Percentiles rank a stretch among this genome's conserved stretches.
Conservation (phyloP, 441 rosid genomes). For the Theobroma grandiflorum region DNA sequence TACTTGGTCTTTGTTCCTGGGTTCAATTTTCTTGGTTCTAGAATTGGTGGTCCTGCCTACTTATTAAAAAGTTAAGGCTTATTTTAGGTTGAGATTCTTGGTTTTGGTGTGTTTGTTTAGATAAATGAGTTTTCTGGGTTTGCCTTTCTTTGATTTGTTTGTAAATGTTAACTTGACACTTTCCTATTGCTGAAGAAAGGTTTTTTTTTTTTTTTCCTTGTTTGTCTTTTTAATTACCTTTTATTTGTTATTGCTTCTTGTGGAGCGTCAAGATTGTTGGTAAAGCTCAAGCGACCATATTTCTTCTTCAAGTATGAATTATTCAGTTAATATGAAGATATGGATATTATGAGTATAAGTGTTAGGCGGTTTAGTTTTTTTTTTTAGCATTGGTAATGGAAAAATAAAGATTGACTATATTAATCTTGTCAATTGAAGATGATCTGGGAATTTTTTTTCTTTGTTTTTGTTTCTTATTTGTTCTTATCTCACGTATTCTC, state of each 20-base stretch:
- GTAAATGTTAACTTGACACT: neutral
- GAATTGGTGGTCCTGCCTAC: neutral
- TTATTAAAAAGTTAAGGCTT: neutral
- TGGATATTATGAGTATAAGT: neutral
- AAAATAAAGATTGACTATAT: neutral
- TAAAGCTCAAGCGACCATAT: neutral
- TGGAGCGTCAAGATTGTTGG: neutral
- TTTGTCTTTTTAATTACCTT: neutral
- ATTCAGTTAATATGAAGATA: neutral
- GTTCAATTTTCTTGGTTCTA: neutral
- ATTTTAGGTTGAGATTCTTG: neutral
- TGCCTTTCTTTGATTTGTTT: neutral
- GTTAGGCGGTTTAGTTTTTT: neutral
- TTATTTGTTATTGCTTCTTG: slow-evolving; percentile 1
- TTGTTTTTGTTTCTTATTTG: neutral
- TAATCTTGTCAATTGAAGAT: neutral
- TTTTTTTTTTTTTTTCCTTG: neutral
- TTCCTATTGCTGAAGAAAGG: neutral
- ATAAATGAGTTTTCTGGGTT: neutral
- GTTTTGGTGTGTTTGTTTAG: neutral
- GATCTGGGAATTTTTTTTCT: neutral
- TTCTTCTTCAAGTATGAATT: slow-evolving; percentile 11
- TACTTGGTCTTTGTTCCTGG: neutral
- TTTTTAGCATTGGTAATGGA: neutral
- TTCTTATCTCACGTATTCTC: neutral